phyloP scores from a whole-genome alignment of 169 alveolate species.

The Perkinsus marinus region DNA sequence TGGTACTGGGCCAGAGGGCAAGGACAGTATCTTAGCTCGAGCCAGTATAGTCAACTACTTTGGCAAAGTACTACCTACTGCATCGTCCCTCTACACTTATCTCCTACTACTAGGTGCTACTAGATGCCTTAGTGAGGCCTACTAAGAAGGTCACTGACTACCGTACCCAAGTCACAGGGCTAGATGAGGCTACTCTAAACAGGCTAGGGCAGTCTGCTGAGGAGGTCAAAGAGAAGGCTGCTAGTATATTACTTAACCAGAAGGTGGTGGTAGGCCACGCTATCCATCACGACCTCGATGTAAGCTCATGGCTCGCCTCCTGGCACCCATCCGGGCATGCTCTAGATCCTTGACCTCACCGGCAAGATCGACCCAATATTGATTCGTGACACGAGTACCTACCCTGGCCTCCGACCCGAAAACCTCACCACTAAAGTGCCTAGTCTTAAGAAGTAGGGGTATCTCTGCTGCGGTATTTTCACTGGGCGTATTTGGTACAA shows the following conservation, averaged over 20 bases:
- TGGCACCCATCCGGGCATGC: not conserved
- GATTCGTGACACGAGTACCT: not conserved
- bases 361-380: not conserved
- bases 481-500: too few relatives aligned
- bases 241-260: not conserved
- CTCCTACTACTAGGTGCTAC: conserved; percentile 2
- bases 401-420: not conserved
- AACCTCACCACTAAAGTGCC: not conserved
- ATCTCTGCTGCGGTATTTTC: too few relatives aligned
- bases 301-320: not conserved
- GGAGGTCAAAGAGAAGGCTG: conserved; percentile 12
- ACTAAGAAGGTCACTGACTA: conserved; percentile 22
- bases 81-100: not conserved
- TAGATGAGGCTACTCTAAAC: conserved; percentile 15
- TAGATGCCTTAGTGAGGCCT: conserved; percentile 28
- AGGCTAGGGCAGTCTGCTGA: conserved; percentile 21
- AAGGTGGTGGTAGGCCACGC: conserved; percentile 21
- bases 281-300: conserved; percentile 10
- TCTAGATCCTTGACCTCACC: not conserved
- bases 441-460: not conserved
- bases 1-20: conserved; percentile 6
- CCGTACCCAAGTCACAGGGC: conserved; percentile 28
- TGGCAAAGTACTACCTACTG: not conserved
- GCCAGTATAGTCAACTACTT: conserved; percentile 29
- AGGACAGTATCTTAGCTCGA: conserved; percentile 18